Evolutionary conservation across 2,329 filamentous ascomycete genomes (phyloP).

Genomic region (Talaromyces sp.): DNA sequence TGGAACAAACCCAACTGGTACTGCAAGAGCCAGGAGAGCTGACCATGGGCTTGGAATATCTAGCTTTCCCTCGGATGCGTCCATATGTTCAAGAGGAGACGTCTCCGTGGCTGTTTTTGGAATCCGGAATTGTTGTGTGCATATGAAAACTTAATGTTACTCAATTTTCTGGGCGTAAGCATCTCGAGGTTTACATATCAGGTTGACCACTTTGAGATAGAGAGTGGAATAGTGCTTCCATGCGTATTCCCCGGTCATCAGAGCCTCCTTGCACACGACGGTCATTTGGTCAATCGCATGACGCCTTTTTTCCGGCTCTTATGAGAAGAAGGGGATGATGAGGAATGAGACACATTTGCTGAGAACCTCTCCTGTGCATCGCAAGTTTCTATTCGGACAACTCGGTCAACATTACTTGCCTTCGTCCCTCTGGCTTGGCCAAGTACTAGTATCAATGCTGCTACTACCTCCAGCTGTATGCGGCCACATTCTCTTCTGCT

Average conservation of each 20-base stretch:
- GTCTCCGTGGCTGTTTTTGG: not conserved
- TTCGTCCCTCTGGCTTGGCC: not conserved
- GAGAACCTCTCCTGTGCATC: constrained; percentile 27
- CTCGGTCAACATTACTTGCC: not conserved
- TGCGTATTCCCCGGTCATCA: constrained; percentile 40
- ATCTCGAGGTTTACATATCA: constrained; percentile 36
- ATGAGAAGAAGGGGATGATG: not conserved
- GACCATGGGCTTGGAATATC: no score
- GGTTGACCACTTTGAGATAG: constrained; percentile 39
- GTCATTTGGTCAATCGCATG: constrained; percentile 22
- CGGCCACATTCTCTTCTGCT: no score
- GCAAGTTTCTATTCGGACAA: not conserved
- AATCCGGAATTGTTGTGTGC: constrained; percentile 26
- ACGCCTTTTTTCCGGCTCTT: no score
- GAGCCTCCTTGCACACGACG: constrained; percentile 40
- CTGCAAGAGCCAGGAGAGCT: no score
- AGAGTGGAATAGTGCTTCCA: constrained; percentile 36
- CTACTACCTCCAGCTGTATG: no score
- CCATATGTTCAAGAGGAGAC: not conserved
- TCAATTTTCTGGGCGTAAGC: constrained; percentile 39
- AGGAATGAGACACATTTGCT: constrained; percentile 16
- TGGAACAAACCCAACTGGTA: no score
- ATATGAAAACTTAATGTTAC: constrained; percentile 39
- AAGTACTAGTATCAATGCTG: no score
- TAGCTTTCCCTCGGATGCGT: not conserved